Base-by-base conservation (phyloP, 305 asterid species). In the Petunia hybrid region DNA sequence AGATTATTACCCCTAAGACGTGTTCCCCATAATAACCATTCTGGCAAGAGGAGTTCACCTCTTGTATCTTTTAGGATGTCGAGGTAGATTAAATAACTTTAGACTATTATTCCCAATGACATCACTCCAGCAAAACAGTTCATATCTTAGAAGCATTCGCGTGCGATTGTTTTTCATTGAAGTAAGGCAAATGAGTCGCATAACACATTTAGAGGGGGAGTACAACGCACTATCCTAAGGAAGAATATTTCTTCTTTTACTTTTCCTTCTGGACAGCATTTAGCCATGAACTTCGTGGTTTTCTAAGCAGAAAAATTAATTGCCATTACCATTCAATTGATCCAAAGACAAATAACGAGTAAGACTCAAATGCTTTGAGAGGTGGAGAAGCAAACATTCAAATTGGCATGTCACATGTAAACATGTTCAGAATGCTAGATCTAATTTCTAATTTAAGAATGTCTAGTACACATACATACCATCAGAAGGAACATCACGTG, bases 381-480 rank as follows among this genome's bases (percentile, higher is more conserved):
- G 9, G 53, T 46, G 53, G 9, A 46, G 53, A 57, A 57, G 63
- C 8, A 57, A 14, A 13, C 31, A 38, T 13, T 13, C 66, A 6
- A 43, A 8, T 70, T 70, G 22, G 60, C 22, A 22, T 45, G 22
- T 46, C 3, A 1, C 56, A 70, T 22, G 22, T 5, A 69, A n/a
- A 64, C 14, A 35, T 16, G 2, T 36, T 45, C 71, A 59, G n/a
- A 46, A 78, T 76, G 65, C 76, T 68, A 67, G 82, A 67, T 57
- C 42, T 38, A 5, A 4, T 51, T 46, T 76, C 60, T 16, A 66
- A 66, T 35, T 9, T 31, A 82, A 73, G 78, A 78, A 59, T 64
- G 84, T 70, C 59, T 13, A 46, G 59, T 60, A 41, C 16, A 70
- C 65, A 82, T 86, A n/a, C 53, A 51, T 80, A 92, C 97, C 94